A percentile compares a stretch with the other conserved stretches of the same genome.
phyloP scores from a whole-genome alignment of 2,329 filamentous ascomycete species.

The Neofusicoccum ribis region DNA sequence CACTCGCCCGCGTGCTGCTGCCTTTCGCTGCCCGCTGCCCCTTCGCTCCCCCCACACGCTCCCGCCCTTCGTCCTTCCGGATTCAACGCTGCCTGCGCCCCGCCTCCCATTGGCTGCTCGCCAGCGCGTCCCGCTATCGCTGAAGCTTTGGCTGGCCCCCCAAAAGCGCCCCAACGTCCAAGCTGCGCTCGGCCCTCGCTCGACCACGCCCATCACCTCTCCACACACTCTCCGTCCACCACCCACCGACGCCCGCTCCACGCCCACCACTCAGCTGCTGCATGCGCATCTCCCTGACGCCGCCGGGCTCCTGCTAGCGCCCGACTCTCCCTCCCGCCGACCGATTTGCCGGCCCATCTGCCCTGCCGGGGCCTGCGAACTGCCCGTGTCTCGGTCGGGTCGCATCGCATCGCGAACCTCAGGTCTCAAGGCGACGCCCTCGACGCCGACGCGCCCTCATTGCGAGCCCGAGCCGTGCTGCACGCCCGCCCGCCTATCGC shows the following conservation, averaged over 20 bases:
- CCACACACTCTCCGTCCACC: constrained; percentile 12
- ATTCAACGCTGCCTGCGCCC: constrained; percentile 4
- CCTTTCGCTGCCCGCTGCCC: constrained; percentile 9
- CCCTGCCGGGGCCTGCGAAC: not conserved
- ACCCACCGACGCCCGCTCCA: not conserved
- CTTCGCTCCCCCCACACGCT: constrained; percentile 18
- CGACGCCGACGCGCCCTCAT: not conserved
- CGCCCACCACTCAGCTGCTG: constrained; percentile 11
- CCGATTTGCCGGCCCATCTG: not conserved
- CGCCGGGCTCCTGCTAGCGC: constrained; percentile 13
- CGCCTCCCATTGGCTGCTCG: constrained; percentile 1
- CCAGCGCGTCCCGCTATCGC: constrained; percentile 15
- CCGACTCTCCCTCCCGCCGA: not conserved
- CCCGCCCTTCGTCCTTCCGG: constrained; percentile 14
- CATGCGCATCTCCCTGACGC: constrained; percentile 8
- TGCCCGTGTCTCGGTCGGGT: constrained; percentile 18
- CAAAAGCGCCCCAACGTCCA: constrained; percentile 17
- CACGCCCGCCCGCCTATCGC: not conserved
- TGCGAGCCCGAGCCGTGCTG: not conserved
- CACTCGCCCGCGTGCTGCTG: constrained; percentile 7
- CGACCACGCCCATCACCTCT: constrained; percentile 16
- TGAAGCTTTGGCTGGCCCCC: constrained; percentile 15
- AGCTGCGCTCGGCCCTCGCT: constrained; percentile 15
- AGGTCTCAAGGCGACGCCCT: not conserved
- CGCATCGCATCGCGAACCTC: constrained; percentile 17